A percentile compares a stretch with the other conserved stretches of the same genome.
These are phyloP conservation scores for Cryptococcus sp. DNA, from an alignment of 1,284 basidiomycete species.

Conservation along the genomic window DNA sequence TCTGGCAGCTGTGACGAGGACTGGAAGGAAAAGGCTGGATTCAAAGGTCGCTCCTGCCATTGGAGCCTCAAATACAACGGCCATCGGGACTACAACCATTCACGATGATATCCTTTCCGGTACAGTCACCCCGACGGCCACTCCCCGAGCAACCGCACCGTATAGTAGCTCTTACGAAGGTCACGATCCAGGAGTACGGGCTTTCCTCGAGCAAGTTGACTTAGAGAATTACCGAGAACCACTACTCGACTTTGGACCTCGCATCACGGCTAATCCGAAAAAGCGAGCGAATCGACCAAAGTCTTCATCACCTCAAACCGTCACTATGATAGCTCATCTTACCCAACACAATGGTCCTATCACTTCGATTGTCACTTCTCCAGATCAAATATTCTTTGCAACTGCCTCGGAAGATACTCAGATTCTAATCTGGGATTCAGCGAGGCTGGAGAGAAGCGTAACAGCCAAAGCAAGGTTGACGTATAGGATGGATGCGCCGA, in stretches of 20 bases:
- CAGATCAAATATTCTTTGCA: conserved; percentile 91
- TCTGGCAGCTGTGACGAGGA: conserved; percentile 14
- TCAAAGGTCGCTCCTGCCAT: conserved; percentile 78
- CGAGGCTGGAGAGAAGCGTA: conserved; percentile 69
- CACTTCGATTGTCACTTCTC: conserved; percentile 77
- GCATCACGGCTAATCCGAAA: conserved; percentile 68
- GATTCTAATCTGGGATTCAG: conserved; percentile 78
- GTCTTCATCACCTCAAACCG: conserved; percentile 53
- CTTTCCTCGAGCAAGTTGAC: conserved; percentile 81
- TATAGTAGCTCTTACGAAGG: conserved; percentile 58
- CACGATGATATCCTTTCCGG: conserved; percentile 50
- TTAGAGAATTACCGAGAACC: conserved; percentile 75
- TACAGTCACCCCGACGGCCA: conserved; percentile 22
- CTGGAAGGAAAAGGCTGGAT: conserved; percentile 47
- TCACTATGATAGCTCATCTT: conserved; percentile 77
- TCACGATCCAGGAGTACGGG: conserved; percentile 77
- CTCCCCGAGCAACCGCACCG: conserved; percentile 17
- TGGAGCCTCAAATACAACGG: conserved; percentile 71
- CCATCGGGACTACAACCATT: conserved; percentile 54
- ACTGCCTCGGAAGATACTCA: conserved; percentile 80
- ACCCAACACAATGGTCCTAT: conserved; percentile 75
- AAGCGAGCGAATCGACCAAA: conserved; percentile 59
- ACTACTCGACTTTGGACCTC: conserved; percentile 82
- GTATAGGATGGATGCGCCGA: conserved; percentile 55
- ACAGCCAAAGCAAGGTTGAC: conserved; percentile 44